These are phyloP conservation scores for Sutorius australiensis DNA, from an alignment of 768 basidiomycete species.

Conservation along the genomic window DNA sequence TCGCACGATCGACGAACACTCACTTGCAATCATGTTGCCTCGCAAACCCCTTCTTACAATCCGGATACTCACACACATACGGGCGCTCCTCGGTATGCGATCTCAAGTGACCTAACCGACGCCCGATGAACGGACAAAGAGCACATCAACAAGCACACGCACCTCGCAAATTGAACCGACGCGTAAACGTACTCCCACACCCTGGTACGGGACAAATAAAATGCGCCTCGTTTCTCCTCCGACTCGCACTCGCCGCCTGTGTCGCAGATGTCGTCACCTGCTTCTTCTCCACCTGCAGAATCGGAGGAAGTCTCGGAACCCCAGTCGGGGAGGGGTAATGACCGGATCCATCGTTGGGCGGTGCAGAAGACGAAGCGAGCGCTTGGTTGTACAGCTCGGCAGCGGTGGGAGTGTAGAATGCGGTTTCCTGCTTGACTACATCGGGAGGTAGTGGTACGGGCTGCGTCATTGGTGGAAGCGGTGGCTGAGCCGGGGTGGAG, in stretches of 20 bases:
- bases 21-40: slow-evolving; percentile 97
- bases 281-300: slow-evolving; percentile 88
- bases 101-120: slow-evolving; percentile 71
- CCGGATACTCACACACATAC: slow-evolving; percentile 90
- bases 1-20: slow-evolving; percentile 32
- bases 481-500: slow-evolving; percentile 28
- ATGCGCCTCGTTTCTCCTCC: slow-evolving; percentile 85
- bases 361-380: slow-evolving; percentile 31
- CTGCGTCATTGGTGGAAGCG: slow-evolving; percentile 27
- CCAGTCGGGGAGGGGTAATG: slow-evolving; percentile 31
- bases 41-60: slow-evolving; percentile 93
- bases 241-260: slow-evolving; percentile 84
- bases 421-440: slow-evolving; percentile 39
- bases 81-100: slow-evolving; percentile 96
- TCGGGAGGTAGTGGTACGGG: slow-evolving; percentile 16
- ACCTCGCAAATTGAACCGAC: slow-evolving; percentile 87
- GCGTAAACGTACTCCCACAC: slow-evolving; percentile 96
- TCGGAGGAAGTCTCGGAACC: slow-evolving; percentile 67
- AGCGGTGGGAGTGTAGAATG: slow-evolving; percentile 50
- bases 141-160: slow-evolving; percentile 10
- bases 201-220: slow-evolving; percentile 93
- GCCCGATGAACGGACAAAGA: slow-evolving; percentile 2
- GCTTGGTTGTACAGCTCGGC: slow-evolving; percentile 52
- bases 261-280: slow-evolving; percentile 95
- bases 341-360: slow-evolving; percentile 19